A percentile compares a stretch with the other conserved stretches of the same genome.
Evolutionary conservation across 306 rosid genomes (phyloP).

Genomic region (Pyrus betulifolia): DNA sequence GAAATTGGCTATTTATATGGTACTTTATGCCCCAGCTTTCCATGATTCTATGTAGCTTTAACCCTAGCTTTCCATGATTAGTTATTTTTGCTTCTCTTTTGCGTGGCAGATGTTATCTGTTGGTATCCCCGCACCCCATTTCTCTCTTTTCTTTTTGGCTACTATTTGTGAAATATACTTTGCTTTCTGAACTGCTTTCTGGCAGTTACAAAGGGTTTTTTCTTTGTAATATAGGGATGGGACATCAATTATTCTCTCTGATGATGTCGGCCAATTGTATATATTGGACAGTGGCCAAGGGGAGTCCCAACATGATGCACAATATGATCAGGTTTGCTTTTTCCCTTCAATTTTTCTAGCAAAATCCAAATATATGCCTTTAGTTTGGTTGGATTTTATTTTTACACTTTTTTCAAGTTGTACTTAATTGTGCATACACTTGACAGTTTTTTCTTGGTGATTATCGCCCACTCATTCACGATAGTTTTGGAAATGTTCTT

Average conservation of each 20-base stretch:
- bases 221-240: conserved; percentile 64
- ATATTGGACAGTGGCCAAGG: conserved; percentile 90
- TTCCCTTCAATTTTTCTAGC: not conserved
- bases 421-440: conserved; percentile 15
- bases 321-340: conserved; percentile 81
- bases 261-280: conserved; percentile 94
- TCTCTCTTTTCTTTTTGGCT: not conserved
- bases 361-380: not conserved
- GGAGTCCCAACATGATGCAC: conserved; percentile 89
- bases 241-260: conserved; percentile 91
- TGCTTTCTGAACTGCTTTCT: not conserved
- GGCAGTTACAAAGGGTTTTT: conserved; percentile 15
- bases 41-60: not conserved
- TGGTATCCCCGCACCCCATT: not conserved
- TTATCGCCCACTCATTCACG: conserved; percentile 92
- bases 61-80: not conserved
- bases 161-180: not conserved
- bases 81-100: not conserved
- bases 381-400: conserved; percentile 5
- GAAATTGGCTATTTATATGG: not conserved
- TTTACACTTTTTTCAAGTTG: conserved; percentile 10
- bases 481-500: conserved; percentile 72
- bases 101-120: not conserved
- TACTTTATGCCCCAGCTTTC: not conserved
- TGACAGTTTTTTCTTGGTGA: conserved; percentile 97